phyloP scores from a whole-genome alignment of 768 basidiomycete species.

The Suillus alpinus region DNA sequence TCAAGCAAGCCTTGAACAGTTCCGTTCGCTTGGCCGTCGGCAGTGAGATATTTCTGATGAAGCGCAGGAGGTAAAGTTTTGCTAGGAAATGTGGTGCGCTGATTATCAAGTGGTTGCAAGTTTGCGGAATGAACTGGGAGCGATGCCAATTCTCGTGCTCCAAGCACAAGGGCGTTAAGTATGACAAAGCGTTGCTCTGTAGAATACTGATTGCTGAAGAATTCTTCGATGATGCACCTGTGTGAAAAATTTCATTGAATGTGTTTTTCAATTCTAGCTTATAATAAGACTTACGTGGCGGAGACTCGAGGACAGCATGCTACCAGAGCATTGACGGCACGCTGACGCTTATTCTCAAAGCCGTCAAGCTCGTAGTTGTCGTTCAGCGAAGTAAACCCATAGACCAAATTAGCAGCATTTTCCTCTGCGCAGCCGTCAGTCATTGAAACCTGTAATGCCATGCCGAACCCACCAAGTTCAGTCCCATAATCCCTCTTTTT shows the following conservation, averaged over 20 bases:
- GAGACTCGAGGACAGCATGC: constrained; percentile 74
- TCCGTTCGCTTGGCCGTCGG: constrained; percentile 35
- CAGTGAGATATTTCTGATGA: constrained; percentile 64
- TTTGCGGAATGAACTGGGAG: constrained; percentile 31
- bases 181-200: constrained; percentile 80
- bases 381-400: constrained; percentile 70
- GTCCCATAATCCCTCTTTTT: constrained; percentile 82
- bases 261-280: background rate
- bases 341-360: constrained; percentile 77
- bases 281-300: constrained; percentile 63
- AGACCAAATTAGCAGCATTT: constrained; percentile 80
- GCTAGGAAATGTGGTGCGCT: constrained; percentile 66
- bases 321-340: constrained; percentile 75
- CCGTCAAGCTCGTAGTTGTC: constrained; percentile 82
- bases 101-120: constrained; percentile 29
- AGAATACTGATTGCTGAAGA: constrained; percentile 93
- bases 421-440: constrained; percentile 57
- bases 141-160: constrained; percentile 78
- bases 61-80: constrained; percentile 71
- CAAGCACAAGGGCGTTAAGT: constrained; percentile 82
- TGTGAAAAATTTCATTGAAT: constrained; percentile 26
- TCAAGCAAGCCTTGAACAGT: constrained; percentile 60
- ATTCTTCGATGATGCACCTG: constrained; percentile 85
- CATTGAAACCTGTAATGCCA: background rate
- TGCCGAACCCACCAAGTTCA: constrained; percentile 64